Percentiles rank a stretch among this genome's conserved stretches.
These are phyloP conservation scores for Beauveria medogensis DNA, from an alignment of 2,329 filamentous ascomycete genomes.

Conservation along the genomic window DNA sequence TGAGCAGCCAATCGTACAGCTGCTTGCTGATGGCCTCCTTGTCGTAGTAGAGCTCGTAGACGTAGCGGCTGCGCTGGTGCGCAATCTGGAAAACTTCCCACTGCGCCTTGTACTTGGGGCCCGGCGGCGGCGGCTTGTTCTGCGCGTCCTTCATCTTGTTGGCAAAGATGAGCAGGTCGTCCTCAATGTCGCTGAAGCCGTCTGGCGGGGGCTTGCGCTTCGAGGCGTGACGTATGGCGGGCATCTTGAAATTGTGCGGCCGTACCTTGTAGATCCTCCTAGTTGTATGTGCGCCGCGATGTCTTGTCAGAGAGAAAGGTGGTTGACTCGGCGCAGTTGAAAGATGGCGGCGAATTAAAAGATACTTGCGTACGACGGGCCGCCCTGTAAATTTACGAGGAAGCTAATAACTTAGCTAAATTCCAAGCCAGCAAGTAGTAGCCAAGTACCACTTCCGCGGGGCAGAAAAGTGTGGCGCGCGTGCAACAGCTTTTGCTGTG, in stretches of 20 bases:
- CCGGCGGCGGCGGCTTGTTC: conserved; percentile 75
- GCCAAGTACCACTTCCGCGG: neutral
- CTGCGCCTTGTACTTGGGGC: conserved; percentile 76
- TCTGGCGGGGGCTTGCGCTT: conserved; percentile 78
- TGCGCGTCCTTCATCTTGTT: conserved; percentile 96
- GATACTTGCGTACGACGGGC: neutral
- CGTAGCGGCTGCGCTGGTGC: conserved; percentile 84
- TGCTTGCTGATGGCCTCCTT: conserved; percentile 90
- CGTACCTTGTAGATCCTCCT: neutral
- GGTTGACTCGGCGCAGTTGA: neutral
- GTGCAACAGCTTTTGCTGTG: neutral
- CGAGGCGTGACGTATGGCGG: conserved; percentile 64
- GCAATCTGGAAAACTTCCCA: conserved; percentile 98
- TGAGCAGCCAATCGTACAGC: conserved; percentile 92
- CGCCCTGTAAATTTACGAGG: neutral
- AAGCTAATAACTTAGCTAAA: neutral
- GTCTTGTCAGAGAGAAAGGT: neutral
- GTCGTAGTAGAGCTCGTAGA: conserved; percentile 97
- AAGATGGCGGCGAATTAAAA: neutral
- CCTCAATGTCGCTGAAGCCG: conserved; percentile 81
- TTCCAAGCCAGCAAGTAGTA: too few relatives aligned
- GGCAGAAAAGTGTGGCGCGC: conserved; percentile 6
- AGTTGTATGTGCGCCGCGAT: neutral
- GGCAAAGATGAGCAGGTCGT: conserved; percentile 74
- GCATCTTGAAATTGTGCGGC: conserved; percentile 45